Conservation (phyloP, 2,329 filamentous ascomycete species). For the Pseudogymnoascus sp. region DNA sequence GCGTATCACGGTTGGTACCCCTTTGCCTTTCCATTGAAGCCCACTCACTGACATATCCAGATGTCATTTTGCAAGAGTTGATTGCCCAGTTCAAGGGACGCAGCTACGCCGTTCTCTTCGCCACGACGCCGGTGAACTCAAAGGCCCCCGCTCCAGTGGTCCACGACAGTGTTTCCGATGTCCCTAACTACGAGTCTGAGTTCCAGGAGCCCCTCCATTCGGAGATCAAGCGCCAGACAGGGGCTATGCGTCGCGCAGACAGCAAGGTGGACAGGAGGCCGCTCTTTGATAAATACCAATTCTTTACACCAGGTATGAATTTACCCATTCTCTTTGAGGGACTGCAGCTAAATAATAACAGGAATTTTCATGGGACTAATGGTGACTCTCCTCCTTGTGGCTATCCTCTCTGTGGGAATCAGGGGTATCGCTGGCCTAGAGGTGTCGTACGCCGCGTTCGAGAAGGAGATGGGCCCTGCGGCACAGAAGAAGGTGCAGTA, state of each 20-base stretch:
- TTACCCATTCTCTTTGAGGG: background rate
- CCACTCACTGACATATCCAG: constrained; percentile 22
- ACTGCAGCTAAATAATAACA: constrained; percentile 29
- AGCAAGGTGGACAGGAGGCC: constrained; percentile 39
- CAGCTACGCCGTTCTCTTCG: constrained; percentile 68
- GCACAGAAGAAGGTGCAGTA: constrained; percentile 73
- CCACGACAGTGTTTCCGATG: constrained; percentile 26
- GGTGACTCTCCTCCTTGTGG: constrained; percentile 59
- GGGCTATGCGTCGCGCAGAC: constrained; percentile 26
- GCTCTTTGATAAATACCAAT: constrained; percentile 89
- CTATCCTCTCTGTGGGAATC: constrained; percentile 72
- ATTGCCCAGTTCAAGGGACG: constrained; percentile 37
- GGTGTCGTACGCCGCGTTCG: constrained; percentile 89
- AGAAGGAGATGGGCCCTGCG: constrained; percentile 87
- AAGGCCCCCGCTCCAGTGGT: constrained; percentile 31
- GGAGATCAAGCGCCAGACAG: constrained; percentile 62
- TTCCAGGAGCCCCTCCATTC: constrained; percentile 56
- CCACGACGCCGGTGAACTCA: constrained; percentile 40
- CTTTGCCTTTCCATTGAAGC: constrained; percentile 9
- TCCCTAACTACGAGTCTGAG: constrained; percentile 53
- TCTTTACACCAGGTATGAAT: constrained; percentile 72
- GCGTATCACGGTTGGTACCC: background rate
- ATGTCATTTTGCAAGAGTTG: constrained; percentile 38
- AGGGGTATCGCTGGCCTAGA: constrained; percentile 69
- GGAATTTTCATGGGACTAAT: constrained; percentile 84